Conservation (phyloP, 768 basidiomycete genomes). For the Lactarius psammicola region DNA sequence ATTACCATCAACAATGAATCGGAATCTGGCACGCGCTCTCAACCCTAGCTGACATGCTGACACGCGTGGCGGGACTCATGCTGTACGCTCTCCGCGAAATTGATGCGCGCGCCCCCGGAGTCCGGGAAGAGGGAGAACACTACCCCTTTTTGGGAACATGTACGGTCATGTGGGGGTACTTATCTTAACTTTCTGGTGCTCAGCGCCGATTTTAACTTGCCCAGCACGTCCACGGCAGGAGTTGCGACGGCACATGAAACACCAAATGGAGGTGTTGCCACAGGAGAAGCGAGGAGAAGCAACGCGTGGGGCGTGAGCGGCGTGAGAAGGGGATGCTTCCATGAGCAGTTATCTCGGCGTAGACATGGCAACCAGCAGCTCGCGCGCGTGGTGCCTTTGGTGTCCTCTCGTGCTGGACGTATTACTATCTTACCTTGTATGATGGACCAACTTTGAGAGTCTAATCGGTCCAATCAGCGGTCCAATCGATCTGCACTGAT, state of each 20-base stretch:
- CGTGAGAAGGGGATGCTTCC: neutral
- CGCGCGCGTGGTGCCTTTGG: neutral
- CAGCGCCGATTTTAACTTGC: neutral
- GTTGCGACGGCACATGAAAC: neutral
- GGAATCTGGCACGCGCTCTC: neutral
- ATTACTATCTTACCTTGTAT: neutral
- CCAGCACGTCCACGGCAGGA: neutral
- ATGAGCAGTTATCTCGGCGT: neutral
- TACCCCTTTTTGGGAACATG: neutral
- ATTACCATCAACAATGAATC: neutral
- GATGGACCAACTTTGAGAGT: neutral
- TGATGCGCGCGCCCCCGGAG: neutral
- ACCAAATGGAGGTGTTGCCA: neutral
- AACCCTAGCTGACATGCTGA: neutral
- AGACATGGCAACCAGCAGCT: neutral
- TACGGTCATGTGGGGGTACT: neutral
- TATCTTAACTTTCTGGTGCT: neutral
- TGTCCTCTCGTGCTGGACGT: neutral
- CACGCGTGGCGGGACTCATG: neutral
- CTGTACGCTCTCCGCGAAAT: neutral
- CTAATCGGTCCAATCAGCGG: neutral
- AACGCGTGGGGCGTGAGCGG: neutral
- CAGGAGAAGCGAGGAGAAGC: neutral
- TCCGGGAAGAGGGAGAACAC: neutral
- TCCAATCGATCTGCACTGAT: neutral